A percentile compares a stretch with the other conserved stretches of the same genome.
phyloP scores from a whole-genome alignment of 2,329 filamentous ascomycete species.

The Phialocephala subalpina region DNA sequence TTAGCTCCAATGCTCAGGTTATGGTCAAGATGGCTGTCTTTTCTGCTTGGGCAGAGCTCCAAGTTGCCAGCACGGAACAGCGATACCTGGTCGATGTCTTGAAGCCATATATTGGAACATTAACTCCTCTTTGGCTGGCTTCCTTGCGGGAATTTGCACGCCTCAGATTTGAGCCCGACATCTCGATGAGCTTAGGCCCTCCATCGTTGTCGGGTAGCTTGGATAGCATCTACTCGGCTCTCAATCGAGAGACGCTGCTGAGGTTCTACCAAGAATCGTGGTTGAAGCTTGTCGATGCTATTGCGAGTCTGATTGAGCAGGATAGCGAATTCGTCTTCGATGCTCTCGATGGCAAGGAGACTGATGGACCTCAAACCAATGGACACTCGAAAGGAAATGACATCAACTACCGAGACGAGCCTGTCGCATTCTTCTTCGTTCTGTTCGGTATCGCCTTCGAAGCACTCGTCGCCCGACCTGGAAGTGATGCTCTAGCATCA shows the following conservation, averaged over 20 bases:
- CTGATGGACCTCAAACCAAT: constrained; percentile 47
- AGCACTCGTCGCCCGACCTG: constrained; percentile 83
- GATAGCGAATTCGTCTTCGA: constrained; percentile 98
- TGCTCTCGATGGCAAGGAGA: constrained; percentile 86
- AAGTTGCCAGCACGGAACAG: constrained; percentile 93
- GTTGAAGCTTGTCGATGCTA: constrained; percentile 96
- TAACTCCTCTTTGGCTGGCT: constrained; percentile 94
- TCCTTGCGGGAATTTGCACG: constrained; percentile 93
- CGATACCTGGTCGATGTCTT: constrained; percentile 88
- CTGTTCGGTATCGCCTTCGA: constrained; percentile 97
- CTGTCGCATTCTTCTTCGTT: constrained; percentile 98
- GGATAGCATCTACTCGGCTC: constrained; percentile 91
- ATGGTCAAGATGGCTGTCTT: constrained; percentile 99
- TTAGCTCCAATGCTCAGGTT: constrained; percentile 94
- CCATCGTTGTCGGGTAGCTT: constrained; percentile 84
- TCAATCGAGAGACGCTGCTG: constrained; percentile 92
- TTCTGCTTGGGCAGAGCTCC: constrained; percentile 95
- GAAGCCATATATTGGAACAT: constrained; percentile 85
- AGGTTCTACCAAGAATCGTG: constrained; percentile 98
- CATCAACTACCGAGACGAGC: constrained; percentile 98
- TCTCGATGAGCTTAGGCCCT: constrained; percentile 87
- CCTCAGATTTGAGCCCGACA: constrained; percentile 94
- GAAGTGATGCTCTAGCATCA: constrained; percentile 70
- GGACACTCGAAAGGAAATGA: constrained; percentile 71
- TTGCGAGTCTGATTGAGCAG: constrained; percentile 95